Evolutionary conservation across 495 filamentous ascomycete genomes (phyloP), one percentile per base, ranked within the genome.

Genomic region (Aspergillus panamensis): DNA sequence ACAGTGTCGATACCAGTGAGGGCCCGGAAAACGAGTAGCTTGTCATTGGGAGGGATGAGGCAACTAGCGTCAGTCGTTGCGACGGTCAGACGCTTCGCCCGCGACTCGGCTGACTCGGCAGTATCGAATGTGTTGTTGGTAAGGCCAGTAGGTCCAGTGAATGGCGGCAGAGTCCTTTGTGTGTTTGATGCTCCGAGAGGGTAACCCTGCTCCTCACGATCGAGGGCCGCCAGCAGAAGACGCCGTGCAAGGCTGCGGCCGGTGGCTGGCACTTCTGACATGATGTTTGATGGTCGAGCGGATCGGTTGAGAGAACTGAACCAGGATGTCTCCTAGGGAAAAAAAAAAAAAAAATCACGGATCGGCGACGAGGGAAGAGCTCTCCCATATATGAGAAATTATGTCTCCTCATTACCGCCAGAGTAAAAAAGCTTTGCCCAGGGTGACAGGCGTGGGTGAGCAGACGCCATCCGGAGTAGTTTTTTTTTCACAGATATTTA

Each of bases 1-100:
- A 76, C 70, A 25, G 66, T 76, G 51, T 79, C 73, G 51, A 80
- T 80, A 32, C 77, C 76, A 2, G 74, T 78, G 43, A 80, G 61
- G 4, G 76, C 68, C 39, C 76, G 73, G 63, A 79, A 79, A 10
- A 78, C 71, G 48, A 77, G 66, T 2, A 80, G 69, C 53, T 80
- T 80, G 61, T 78, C 71, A 44, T 68, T 64, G n/a, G 69, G 58
- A 6, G 75, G 75, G 25, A 78, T 73, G 29, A 77, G 66, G 42
- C 47, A 54, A 16, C 68, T 61, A 8, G 56, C 43, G 8, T 72
- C 51, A 9, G 65, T 72, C 16, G 55, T 60, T 2, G 58, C 31
- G 17, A 65, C 31, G 3, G 62, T 58, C 31, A 65, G 58, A 6
- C 52, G 62, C 53, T 65, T 69, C 25, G 65, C 17, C 40, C 29